Base-by-base conservation (phyloP, 345 rosid genomes). In the Gossypium ekmanianum region DNA sequence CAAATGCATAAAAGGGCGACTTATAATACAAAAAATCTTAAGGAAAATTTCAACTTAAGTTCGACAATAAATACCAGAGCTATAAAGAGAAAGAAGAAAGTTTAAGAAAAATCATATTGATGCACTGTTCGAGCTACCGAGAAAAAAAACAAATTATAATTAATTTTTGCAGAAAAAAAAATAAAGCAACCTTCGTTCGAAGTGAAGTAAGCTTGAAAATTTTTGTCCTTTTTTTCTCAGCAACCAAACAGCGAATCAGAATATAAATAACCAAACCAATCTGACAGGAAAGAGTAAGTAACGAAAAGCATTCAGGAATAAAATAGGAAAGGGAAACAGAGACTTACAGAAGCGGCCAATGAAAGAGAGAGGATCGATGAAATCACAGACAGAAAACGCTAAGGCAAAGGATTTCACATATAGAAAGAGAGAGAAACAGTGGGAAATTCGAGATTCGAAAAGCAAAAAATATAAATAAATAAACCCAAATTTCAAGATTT, bases 291-390 rank as follows among this genome's bases (percentile, higher is more conserved):
- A 29, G 27, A 27, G 2, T 2, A 50, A 50, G 47, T 34, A 34
- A 34, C 41, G 7, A 34, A 39, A 72, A 41, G 24, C 27, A 72
- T 72, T 56, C 11, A 29, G 41, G 7, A 34, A 34, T 34, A 34
- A 57, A 16, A 11, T 2, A 70, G 26, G 2, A 10, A 29, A 71
- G 18, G 48, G 44, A 57, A 67, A 59, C 7, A 41, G 39, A 67
- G 9, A 72, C 79, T 80, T 52, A 80, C 82, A 59, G 59, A 26
- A 26, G 16, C 43, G 56, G 54, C 6, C n/a, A 43, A 67, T 18
- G 61, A 52, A 61, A 54, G 45, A 62, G 45, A 69, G 58, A 24
- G 11, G 67, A 68, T 68, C 68, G 50, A 68, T 58, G 62, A 54
- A 59, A 76, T 58, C 68, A 47, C 45, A 43, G 61, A 16, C 34